Evolutionary conservation across 2,329 filamentous ascomycete species (phyloP).

Genomic region (Lasiodiplodia citricola): DNA sequence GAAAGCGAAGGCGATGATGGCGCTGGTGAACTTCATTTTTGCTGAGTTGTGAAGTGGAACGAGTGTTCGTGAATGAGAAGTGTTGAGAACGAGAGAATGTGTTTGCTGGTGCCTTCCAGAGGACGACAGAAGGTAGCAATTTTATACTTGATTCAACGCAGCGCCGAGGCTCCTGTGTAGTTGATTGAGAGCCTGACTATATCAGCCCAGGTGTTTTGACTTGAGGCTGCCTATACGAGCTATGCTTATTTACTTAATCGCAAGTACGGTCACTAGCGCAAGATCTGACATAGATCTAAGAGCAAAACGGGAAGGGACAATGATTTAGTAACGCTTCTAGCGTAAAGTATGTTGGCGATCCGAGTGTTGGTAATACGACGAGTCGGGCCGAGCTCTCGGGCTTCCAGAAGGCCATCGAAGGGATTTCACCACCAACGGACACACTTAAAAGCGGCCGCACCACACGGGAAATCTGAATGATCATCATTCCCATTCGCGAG

Average conservation of each 20-base stretch:
- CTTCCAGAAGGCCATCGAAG: not conserved
- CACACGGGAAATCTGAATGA: not conserved
- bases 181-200: not conserved
- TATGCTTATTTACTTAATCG: not conserved
- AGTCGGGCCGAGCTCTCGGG: not conserved
- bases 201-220: not conserved
- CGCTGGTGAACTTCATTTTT: not conserved
- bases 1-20: not conserved
- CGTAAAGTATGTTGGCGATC: not conserved
- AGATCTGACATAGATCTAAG: not conserved
- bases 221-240: not conserved
- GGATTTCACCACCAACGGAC: not conserved
- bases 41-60: not conserved
- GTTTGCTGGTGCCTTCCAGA: not conserved
- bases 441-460: not conserved
- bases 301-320: not conserved
- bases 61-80: not conserved
- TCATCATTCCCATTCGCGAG: no score
- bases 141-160: not conserved
- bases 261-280: not conserved
- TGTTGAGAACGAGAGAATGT: not conserved
- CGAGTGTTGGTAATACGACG: not conserved
- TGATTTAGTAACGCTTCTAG: not conserved
- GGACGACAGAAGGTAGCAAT: not conserved
- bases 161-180: not conserved